Evolutionary conservation across 1,139 yeast genomes (phyloP).

Genomic region (Candida sanyaensis): DNA sequence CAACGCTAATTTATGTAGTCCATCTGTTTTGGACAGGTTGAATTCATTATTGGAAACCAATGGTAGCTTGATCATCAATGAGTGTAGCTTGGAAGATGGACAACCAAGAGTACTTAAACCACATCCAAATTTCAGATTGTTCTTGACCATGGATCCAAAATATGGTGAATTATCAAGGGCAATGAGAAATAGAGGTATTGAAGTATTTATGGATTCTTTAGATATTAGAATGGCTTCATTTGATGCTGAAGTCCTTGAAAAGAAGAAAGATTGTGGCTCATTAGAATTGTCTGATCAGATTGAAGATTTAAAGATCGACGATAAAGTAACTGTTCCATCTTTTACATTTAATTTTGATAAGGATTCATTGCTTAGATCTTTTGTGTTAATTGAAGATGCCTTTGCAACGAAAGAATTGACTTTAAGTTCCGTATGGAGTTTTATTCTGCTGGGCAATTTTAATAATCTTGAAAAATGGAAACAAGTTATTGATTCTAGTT

Average conservation of each 20-base stretch:
- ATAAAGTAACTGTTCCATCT: constrained; percentile 17
- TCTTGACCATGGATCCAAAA: constrained; percentile 87
- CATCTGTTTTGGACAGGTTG: constrained; percentile 91
- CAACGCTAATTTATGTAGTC: constrained; percentile 92
- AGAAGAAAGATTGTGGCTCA: constrained; percentile 9
- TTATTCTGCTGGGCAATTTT: constrained; percentile 28
- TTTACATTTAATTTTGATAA: constrained; percentile 22
- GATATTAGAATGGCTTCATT: constrained; percentile 51
- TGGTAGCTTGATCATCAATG: constrained; percentile 84
- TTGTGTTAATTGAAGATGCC: constrained; percentile 32
- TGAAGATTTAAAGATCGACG: constrained; percentile 16
- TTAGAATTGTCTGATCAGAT: constrained; percentile 14
- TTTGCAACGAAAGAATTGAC: neutral
- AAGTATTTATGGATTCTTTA: constrained; percentile 64
- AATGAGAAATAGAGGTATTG: constrained; percentile 97
- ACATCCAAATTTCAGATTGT: constrained; percentile 82
- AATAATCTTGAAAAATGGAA: constrained; percentile 18
- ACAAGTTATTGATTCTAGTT: constrained; percentile 13
- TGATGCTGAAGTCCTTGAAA: constrained; percentile 40
- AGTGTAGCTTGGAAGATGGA: constrained; percentile 80
- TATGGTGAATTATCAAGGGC: constrained; percentile 97
- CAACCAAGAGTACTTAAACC: constrained; percentile 77
- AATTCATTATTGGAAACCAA: constrained; percentile 87
- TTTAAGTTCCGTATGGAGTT: constrained; percentile 26
- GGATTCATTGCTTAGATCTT: constrained; percentile 24